phyloP scores from a whole-genome alignment of 169 alveolate species.

The Theileria parva region DNA sequence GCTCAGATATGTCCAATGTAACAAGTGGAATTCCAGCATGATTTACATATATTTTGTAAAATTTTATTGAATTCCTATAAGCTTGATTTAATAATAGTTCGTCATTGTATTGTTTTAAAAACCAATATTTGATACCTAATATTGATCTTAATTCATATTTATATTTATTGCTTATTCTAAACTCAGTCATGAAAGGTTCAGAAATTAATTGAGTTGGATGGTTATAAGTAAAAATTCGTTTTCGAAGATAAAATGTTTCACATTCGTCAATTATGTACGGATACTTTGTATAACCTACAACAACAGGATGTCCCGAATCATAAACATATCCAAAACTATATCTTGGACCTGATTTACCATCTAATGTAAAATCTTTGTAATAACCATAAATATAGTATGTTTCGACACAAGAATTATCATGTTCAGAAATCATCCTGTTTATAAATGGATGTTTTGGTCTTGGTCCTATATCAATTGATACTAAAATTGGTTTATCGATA shows the following conservation, averaged over 20 bases:
- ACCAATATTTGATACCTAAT: no score
- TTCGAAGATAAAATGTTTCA: not conserved
- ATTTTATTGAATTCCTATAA: no score
- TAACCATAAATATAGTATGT: no score
- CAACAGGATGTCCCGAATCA: not conserved
- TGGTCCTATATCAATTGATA: constrained; percentile 5
- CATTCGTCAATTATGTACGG: not conserved
- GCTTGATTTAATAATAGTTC: no score
- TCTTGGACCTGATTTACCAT: not conserved
- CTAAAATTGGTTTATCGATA: not conserved
- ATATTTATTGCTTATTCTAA: no score
- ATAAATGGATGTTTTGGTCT: not conserved
- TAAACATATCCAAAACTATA: not conserved
- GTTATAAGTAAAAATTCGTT: no score
- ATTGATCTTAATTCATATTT: no score
- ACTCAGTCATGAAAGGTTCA: no score
- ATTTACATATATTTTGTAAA: no score
- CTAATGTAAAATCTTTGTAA: not conserved
- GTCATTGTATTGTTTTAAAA: no score
- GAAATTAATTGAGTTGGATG: no score
- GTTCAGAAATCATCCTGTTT: not conserved
- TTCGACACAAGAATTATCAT: no score
- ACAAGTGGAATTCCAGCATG: not conserved
- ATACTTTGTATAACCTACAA: not conserved
- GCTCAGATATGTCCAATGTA: not conserved